Conservation (phyloP, 2,329 filamentous ascomycete genomes). For the Zalaria obscura region DNA sequence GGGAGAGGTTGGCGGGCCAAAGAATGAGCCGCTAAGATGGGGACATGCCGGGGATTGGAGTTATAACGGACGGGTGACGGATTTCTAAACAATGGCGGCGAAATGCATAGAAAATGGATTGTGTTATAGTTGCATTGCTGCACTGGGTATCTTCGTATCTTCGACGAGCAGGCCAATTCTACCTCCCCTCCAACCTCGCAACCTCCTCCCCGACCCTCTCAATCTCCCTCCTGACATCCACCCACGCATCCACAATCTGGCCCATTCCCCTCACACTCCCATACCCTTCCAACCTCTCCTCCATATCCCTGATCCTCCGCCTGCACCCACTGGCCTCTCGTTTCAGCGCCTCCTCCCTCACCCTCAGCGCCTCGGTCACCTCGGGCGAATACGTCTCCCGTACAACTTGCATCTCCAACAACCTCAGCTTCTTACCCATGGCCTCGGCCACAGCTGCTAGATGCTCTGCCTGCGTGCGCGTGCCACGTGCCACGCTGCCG, state of each 20-base stretch:
- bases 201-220: slow-evolving; percentile 18
- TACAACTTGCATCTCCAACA: slow-evolving; percentile 15
- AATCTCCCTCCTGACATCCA: slow-evolving; percentile 18
- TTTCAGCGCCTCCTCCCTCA: slow-evolving; percentile 34
- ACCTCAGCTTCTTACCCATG: slow-evolving; percentile 24
- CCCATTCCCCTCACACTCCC: slow-evolving; percentile 21
- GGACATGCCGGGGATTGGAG: slow-evolving; percentile 69
- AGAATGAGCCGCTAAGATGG: slow-evolving; percentile 92
- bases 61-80: slow-evolving; percentile 87
- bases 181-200: slow-evolving; percentile 11
- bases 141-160: too few relatives aligned
- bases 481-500: slow-evolving; percentile 26
- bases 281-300: slow-evolving; percentile 22
- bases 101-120: too few relatives aligned
- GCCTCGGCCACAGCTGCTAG: slow-evolving; percentile 26
- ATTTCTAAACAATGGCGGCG: slow-evolving; percentile 45
- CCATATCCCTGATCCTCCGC: slow-evolving; percentile 12
- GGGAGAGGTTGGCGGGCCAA: slow-evolving; percentile 88
- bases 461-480: slow-evolving; percentile 28
- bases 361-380: not conserved
- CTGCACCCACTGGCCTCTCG: slow-evolving; percentile 42
- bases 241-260: slow-evolving; percentile 26
- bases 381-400: not conserved
- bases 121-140: too few relatives aligned
- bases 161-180: too few relatives aligned